Base-by-base conservation (phyloP, 371 early-diverging fungal species). In the Mortierella sp. region DNA sequence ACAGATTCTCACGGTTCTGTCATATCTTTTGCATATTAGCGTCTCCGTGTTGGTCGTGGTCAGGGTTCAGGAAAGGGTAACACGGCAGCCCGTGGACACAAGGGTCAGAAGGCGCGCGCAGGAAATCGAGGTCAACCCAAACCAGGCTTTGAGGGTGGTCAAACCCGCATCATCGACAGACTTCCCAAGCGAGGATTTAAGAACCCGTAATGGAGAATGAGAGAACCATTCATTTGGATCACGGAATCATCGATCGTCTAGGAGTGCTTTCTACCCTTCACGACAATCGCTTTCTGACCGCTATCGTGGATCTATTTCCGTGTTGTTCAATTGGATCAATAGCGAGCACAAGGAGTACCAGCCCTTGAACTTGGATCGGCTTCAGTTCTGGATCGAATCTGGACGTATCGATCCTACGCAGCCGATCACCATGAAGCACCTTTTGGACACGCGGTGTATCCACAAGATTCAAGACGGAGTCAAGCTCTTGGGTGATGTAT, bases 81-180 rank as follows among this genome's bases (percentile, higher is more conserved):
- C 65, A 96, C 96, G 19, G 88, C 93, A 47, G 97, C 96, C 38
- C 89, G 95, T 34, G 97, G 98, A 74, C 91, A 92, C 58, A 97
- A 97, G 80, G 98, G 98, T 68, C 96, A 91, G 79, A 93, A 95
- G 58, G 91, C 94, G 16, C 90, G 96, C 23, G 67, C 91, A 3
- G 90, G 93, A 65, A 93, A 91, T 59, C 54, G 58, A 45, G 84
- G 90, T 41, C 87, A 89, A 54, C 95, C 95, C 30, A 82, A 84
- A 21, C 93, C 92, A 4, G 94, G 91, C 38, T 98, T 94, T 78
- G 96, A 96, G 82, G 98, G 98, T 80, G 98, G 98, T 50, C 97
- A 97, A 78, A 94, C 94, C 13, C 94, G 95, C 45, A 63, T 97
- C 47, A 84, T 89, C 34, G 88, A 89, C 61, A 86, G 90, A n/a